Conservation (phyloP, 2,329 filamentous ascomycete genomes). For the Ophiostoma pallidulum region DNA sequence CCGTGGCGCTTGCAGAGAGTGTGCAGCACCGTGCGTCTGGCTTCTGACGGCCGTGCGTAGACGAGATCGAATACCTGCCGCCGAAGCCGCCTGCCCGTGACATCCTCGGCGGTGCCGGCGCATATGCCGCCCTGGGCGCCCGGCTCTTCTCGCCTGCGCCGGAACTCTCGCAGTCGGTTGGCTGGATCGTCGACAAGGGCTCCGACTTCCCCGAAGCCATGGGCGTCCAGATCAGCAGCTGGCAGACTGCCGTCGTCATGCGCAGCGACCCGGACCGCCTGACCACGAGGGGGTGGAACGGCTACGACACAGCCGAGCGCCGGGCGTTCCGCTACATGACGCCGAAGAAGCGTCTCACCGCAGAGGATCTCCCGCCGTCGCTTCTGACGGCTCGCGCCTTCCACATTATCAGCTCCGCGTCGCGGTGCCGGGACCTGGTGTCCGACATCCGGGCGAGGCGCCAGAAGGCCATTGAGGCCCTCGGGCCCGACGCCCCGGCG, state of each 20-base stretch:
- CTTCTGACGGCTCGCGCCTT: constrained; percentile 68
- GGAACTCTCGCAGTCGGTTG: constrained; percentile 54
- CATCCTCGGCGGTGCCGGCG: constrained; percentile 80
- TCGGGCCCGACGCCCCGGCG: constrained; percentile 19
- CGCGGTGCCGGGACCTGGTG: constrained; percentile 67
- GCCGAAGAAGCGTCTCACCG: constrained; percentile 72
- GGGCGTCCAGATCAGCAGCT: constrained; percentile 54
- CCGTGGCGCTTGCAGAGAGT: too few relatives aligned
- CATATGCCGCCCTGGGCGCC: constrained; percentile 80
- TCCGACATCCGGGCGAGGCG: constrained; percentile 54
- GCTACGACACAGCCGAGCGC: constrained; percentile 54
- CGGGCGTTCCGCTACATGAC: constrained; percentile 80
- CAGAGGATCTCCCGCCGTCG: constrained; percentile 54
- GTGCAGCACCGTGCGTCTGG: too few relatives aligned
- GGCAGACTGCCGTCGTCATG: constrained; percentile 66
- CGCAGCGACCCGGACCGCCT: constrained; percentile 56
- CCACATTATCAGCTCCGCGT: constrained; percentile 77
- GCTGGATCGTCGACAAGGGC: constrained; percentile 87
- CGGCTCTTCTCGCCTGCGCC: constrained; percentile 74
- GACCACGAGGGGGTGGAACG: constrained; percentile 90
- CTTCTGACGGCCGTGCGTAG: too few relatives aligned
- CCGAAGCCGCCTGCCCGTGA: constrained; percentile 59
- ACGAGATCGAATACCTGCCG: constrained; percentile 81
- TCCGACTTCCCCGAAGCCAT: constrained; percentile 71
- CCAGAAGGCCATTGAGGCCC: constrained; percentile 23